These are phyloP conservation scores for Backusella morwellensis DNA, from an alignment of 192 early-diverging fungal species.

Conservation along the genomic window DNA sequence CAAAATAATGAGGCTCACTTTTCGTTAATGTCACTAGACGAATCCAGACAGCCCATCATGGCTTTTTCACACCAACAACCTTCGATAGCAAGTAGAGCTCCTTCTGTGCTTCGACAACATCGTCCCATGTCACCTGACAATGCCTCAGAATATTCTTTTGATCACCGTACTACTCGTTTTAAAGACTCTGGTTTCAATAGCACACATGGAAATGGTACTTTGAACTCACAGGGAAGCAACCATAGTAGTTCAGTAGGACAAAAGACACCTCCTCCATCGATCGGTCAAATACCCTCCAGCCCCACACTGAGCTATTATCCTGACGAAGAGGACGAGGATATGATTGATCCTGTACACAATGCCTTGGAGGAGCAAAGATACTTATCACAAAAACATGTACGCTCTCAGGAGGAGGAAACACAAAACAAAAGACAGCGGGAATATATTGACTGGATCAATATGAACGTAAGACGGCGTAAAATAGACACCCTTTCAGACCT, in stretches of 20 bases:
- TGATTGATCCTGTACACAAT: slow-evolving; percentile 27
- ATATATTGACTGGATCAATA: slow-evolving; percentile 51
- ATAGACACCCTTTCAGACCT: slow-evolving; percentile 38
- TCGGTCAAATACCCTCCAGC: background rate
- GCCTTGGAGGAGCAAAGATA: background rate
- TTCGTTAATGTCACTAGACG: slow-evolving; percentile 14
- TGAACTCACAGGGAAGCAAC: slow-evolving; percentile 8
- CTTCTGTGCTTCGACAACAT: slow-evolving; percentile 3
- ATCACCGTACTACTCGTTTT: background rate
- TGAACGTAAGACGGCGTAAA: slow-evolving; percentile 14
- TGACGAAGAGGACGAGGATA: slow-evolving; percentile 29
- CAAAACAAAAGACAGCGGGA: slow-evolving; percentile 10
- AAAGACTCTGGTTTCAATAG: slow-evolving; percentile 19
- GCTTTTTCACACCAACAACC: slow-evolving; percentile 54
- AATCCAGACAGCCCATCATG: slow-evolving; percentile 8
- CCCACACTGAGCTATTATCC: slow-evolving; percentile 4
- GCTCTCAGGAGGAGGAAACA: background rate
- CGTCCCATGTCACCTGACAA: slow-evolving; percentile 1
- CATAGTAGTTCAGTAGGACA: background rate
- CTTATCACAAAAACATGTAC: background rate
- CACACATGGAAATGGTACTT: background rate
- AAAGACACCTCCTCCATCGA: background rate
- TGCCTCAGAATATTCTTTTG: background rate
- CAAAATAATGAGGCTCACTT: slow-evolving; percentile 10
- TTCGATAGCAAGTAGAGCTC: slow-evolving; percentile 37